Conservation (phyloP, 2,329 filamentous ascomycete genomes). For the Fusarium graminum region DNA sequence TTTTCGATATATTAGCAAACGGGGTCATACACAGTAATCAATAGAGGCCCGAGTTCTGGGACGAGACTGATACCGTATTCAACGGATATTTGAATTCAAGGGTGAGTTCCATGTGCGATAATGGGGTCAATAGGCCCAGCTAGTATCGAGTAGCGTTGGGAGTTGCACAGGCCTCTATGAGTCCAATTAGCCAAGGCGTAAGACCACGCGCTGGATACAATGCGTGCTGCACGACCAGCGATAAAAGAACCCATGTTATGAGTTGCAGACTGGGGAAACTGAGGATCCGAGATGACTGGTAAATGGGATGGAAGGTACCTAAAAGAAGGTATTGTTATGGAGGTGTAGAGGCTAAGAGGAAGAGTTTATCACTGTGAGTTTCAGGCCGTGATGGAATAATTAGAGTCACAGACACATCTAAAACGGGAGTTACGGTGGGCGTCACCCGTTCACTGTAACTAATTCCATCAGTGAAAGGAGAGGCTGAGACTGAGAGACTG, state of each 20-base stretch:
- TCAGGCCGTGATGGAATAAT: conserved; percentile 2
- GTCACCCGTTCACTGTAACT: neutral
- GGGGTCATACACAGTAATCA: too few species aligned
- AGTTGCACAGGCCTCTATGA: conserved; percentile 29
- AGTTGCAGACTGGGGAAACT: conserved; percentile 17
- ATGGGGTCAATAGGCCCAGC: conserved; percentile 27
- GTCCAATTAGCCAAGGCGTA: conserved; percentile 29
- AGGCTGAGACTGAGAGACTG: neutral
- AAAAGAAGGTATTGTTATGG: neutral
- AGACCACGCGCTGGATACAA: conserved; percentile 29
- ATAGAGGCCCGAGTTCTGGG: conserved; percentile 19
- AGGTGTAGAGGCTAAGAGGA: neutral
- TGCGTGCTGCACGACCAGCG: conserved; percentile 1
- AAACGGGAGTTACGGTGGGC: conserved; percentile 14
- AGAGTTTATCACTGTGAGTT: neutral
- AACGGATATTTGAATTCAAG: conserved; percentile 18
- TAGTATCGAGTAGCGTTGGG: conserved; percentile 34
- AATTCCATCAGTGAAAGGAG: neutral
- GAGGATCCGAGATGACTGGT: conserved; percentile 9
- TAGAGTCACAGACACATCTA: neutral
- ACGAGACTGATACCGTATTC: conserved; percentile 16
- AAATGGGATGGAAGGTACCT: conserved; percentile 17
- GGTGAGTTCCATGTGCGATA: conserved; percentile 13
- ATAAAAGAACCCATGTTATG: conserved; percentile 4
- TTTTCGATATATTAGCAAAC: conserved; percentile 23